Evolutionary conservation across 1,284 basidiomycete species (phyloP), one percentile per base, ranked within the genome.

Genomic region (Heterobasidion parviporum): DNA sequence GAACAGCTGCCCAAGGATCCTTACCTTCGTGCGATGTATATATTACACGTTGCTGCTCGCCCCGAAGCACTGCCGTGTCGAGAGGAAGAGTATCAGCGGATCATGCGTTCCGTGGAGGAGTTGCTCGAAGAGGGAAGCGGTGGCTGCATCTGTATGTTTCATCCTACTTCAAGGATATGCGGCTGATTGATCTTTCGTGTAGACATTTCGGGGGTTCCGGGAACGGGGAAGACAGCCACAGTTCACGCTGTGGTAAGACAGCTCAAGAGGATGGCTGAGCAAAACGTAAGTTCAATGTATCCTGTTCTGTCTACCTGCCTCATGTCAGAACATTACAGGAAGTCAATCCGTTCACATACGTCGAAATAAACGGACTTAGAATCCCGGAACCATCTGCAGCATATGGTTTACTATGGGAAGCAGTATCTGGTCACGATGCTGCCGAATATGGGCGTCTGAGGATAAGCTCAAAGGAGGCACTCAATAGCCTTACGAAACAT

Each of bases 151-250:
- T 99, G 96, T 94, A 67, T 67, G 93, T 79, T 26, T 26, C 20
- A 20, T 20, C 44, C 6, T 41, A 14, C 43, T 48, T 34, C 9
- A 12, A 35, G 9, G 9, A 20, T 10, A 33, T 26, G 20, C n/a
- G 44, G 18, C n/a, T 12, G 20, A 10, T 6, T 48, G 15, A 18
- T 49, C 14, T 14, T 18, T 52, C 12, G n/a, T 6, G 7, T 38
- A 34, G 44, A 48, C 16, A 54, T 47, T 50, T 96, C 95, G 6
- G 97, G 96, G 18, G 94, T 98, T 1, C 97, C 97, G 8, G 97
- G 97, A 1, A 98, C 96, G 8, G 96, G 97, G 2, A 99, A 99
- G 74, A 99, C 97, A 2, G 97, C 97, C 0, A 99, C 97, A 0
- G 94, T 99, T 0, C 93, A 96, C 64, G 90, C 90, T 1, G 89